Conservation (phyloP, 2,329 filamentous ascomycete species). For the Fusarium xyrophilum region DNA sequence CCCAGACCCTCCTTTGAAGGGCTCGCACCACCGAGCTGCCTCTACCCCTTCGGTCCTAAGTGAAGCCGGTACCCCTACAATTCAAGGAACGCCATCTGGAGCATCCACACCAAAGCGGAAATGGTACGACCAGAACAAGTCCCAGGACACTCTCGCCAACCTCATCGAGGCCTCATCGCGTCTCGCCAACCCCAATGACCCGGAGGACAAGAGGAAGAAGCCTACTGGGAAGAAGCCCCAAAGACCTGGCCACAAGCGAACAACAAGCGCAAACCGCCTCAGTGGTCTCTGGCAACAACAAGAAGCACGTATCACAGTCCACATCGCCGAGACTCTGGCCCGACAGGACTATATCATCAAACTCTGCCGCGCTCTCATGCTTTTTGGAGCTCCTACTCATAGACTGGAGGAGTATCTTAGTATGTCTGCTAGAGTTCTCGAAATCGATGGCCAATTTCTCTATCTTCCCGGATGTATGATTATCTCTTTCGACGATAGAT, state of each 20-base stretch:
- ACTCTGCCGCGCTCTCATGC: conserved; percentile 84
- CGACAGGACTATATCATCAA: conserved; percentile 84
- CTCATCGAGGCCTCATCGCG: conserved; percentile 55
- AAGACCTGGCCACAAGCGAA: conserved; percentile 47
- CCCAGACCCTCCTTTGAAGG: conserved; percentile 38
- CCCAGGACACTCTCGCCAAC: conserved; percentile 55
- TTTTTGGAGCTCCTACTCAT: conserved; percentile 88
- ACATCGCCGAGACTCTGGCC: conserved; percentile 72
- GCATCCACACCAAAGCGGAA: conserved; percentile 54
- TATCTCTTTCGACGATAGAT: conserved; percentile 79
- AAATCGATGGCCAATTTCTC: conserved; percentile 86
- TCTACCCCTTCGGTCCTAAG: conserved; percentile 41
- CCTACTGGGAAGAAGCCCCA: conserved; percentile 43
- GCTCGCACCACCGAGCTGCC: conserved; percentile 35
- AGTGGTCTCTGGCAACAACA: conserved; percentile 52
- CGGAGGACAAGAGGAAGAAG: conserved; percentile 22
- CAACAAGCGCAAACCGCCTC: conserved; percentile 48
- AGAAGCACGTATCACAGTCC: conserved; percentile 55
- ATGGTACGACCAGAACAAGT: conserved; percentile 58
- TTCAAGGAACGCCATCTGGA: conserved; percentile 48
- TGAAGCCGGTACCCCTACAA: conserved; percentile 45
- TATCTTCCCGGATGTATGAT: conserved; percentile 94
- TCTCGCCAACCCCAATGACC: conserved; percentile 47
- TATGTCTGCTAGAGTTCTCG: conserved; percentile 82
- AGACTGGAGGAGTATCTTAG: conserved; percentile 87